A percentile compares a stretch with the other conserved stretches of the same genome.
Conservation (phyloP, 352 stramenopile genomes). For the Hyaloperonospora arabidopsidis region DNA sequence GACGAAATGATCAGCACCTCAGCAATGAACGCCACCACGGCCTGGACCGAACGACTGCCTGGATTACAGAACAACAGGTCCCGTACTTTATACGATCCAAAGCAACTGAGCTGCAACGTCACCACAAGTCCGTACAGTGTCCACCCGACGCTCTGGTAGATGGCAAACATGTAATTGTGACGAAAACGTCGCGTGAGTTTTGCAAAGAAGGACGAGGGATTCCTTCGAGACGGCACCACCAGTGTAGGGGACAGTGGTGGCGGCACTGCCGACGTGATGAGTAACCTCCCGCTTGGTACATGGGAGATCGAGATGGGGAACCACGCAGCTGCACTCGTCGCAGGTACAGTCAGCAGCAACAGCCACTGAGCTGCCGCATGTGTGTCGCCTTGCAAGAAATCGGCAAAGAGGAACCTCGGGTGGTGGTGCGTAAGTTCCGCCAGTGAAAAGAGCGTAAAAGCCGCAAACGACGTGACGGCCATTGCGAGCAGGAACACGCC, state of each 20-base stretch:
- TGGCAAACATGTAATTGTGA: slow-evolving; percentile 51
- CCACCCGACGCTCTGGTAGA: slow-evolving; percentile 64
- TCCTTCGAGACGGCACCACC: slow-evolving; percentile 10
- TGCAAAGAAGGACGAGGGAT: slow-evolving; percentile 20
- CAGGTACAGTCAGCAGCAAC: slow-evolving; percentile 38
- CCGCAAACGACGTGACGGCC: slow-evolving; percentile 48
- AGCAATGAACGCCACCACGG: slow-evolving; percentile 58
- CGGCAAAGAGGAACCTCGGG: slow-evolving; percentile 28
- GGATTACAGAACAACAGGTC: slow-evolving; percentile 35
- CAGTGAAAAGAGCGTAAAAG: slow-evolving; percentile 56
- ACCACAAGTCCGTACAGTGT: slow-evolving; percentile 50
- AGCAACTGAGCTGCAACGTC: slow-evolving; percentile 33
- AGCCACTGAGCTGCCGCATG: slow-evolving; percentile 35
- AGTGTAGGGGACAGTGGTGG: slow-evolving; percentile 17
- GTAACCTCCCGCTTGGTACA: slow-evolving; percentile 15
- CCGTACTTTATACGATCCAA: slow-evolving; percentile 8
- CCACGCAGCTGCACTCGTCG: slow-evolving; percentile 54
- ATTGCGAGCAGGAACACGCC: slow-evolving; percentile 50
- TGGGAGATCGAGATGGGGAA: slow-evolving; percentile 48
- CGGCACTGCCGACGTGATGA: slow-evolving; percentile 27
- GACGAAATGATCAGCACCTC: slow-evolving; percentile 77
- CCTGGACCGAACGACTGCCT: slow-evolving; percentile 44
- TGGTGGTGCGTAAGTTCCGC: slow-evolving; percentile 45
- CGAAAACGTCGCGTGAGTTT: slow-evolving; percentile 26
- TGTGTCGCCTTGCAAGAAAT: slow-evolving; percentile 31